Evolutionary conservation across 805 yeast genomes (phyloP).

Genomic region (Candida pseudoglaebosa): DNA sequence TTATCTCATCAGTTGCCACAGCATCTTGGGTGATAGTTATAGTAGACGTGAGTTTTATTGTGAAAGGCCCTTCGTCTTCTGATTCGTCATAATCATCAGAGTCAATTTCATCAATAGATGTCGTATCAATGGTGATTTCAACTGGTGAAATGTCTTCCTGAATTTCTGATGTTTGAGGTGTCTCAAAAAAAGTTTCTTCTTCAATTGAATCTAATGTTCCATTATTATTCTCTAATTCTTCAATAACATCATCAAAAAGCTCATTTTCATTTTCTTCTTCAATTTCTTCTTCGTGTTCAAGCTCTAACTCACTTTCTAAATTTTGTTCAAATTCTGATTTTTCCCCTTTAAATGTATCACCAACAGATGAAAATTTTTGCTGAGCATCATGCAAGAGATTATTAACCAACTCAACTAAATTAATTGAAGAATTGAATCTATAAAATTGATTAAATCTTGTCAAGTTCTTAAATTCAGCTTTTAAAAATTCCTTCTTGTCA

Average conservation of each 20-base stretch:
- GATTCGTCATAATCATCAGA: conserved; percentile 3
- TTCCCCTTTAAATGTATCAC: conserved; percentile 1
- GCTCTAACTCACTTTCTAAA: not conserved
- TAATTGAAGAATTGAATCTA: conserved; percentile 11
- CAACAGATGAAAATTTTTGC: conserved; percentile 4
- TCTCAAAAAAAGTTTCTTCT: not conserved
- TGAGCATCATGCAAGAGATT: conserved; percentile 18
- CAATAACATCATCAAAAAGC: not conserved
- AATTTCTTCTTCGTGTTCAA: conserved; percentile 1
- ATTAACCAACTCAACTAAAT: conserved; percentile 18
- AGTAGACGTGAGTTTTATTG: conserved; percentile 22
- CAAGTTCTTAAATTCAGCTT: conserved; percentile 23
- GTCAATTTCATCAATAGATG: conserved; percentile 5
- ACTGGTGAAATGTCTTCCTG: conserved; percentile 4
- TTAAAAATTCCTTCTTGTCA: conserved; percentile 20
- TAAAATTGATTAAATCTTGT: conserved; percentile 16
- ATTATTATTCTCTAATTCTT: conserved; percentile 5
- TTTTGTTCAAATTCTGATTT: not conserved
- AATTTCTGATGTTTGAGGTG: not conserved
- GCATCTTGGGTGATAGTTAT: conserved; percentile 15
- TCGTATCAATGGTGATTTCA: conserved; percentile 6
- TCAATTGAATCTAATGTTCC: not conserved
- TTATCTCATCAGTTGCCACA: conserved; percentile 1
- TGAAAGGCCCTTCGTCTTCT: conserved; percentile 16
- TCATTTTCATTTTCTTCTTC: conserved; percentile 3